Evolutionary conservation across 306 rosid species (phyloP).

Genomic region (Gastrolobium villosum): DNA sequence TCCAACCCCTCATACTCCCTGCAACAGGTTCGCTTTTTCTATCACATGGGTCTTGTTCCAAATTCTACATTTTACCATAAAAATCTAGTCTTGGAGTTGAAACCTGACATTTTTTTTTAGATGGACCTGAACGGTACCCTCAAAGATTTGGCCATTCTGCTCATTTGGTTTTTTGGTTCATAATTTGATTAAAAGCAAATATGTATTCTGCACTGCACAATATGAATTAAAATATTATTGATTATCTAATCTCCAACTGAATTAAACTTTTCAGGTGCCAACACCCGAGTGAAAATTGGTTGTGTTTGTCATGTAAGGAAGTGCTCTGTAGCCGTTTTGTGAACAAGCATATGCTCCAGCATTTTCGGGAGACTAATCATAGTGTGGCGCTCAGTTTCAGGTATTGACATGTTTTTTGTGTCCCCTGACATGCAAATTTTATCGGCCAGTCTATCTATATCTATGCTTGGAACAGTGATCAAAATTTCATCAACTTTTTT

Average conservation of each 20-base stretch:
- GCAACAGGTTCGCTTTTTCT: slow-evolving; percentile 56
- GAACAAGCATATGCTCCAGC: slow-evolving; percentile 88
- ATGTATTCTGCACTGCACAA: neutral
- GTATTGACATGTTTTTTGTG: slow-evolving; percentile 40
- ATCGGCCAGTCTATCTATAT: neutral
- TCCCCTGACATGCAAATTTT: neutral
- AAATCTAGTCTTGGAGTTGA: neutral
- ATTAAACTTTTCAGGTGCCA: slow-evolving; percentile 60
- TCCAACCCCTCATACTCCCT: slow-evolving; percentile 70
- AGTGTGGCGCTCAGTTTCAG: slow-evolving; percentile 82
- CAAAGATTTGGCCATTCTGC: slow-evolving; percentile 17
- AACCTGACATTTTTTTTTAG: neutral
- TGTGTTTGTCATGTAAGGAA: slow-evolving; percentile 79
- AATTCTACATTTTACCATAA: neutral
- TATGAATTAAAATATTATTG: neutral
- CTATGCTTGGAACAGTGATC: no score
- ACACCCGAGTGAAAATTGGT: slow-evolving; percentile 84
- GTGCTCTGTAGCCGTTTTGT: slow-evolving; percentile 88
- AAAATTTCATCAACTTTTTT: no score
- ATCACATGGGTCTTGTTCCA: neutral
- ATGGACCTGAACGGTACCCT: neutral
- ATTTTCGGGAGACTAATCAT: slow-evolving; percentile 61
- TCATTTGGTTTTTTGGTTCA: neutral
- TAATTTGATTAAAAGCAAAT: neutral
- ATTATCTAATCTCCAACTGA: neutral